Evolutionary conservation across 1,284 basidiomycete species (phyloP).

Genomic region (Mycena sp.): DNA sequence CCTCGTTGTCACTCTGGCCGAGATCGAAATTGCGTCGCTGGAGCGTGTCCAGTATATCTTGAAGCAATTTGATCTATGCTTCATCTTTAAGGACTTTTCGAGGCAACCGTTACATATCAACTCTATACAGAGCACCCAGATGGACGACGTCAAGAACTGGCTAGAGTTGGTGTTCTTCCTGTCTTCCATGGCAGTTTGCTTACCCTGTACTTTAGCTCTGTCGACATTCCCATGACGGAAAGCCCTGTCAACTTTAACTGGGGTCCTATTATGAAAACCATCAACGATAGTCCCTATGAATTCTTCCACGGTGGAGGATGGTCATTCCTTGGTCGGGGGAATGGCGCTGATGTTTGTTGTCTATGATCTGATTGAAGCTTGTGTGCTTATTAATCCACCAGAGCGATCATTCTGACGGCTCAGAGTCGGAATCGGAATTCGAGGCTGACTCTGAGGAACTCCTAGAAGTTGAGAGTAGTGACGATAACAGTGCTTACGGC

Average conservation of each 20-base stretch:
- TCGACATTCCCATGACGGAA: slow-evolving; percentile 96
- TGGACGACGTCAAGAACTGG: slow-evolving; percentile 99
- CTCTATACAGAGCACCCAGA: slow-evolving; percentile 89
- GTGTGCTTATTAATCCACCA: slow-evolving; percentile 37
- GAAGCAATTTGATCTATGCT: slow-evolving; percentile 97
- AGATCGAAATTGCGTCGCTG: slow-evolving; percentile 96
- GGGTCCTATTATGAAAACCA: slow-evolving; percentile 97
- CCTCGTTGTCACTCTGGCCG: slow-evolving; percentile 93
- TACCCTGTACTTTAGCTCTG: slow-evolving; percentile 68
- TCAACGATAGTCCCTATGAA: slow-evolving; percentile 94
- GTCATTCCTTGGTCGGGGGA: slow-evolving; percentile 89
- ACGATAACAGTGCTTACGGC: slow-evolving; percentile 62
- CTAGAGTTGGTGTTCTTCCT: slow-evolving; percentile 77
- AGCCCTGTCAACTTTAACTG: slow-evolving; percentile 98
- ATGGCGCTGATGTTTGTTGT: slow-evolving; percentile 65
- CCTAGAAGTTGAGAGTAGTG: slow-evolving; percentile 60
- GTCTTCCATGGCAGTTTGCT: slow-evolving; percentile 11
- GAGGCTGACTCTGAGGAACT: slow-evolving; percentile 70
- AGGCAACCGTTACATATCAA: slow-evolving; percentile 94
- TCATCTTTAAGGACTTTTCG: slow-evolving; percentile 97
- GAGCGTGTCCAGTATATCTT: slow-evolving; percentile 98
- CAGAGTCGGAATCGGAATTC: slow-evolving; percentile 84
- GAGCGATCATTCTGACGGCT: slow-evolving; percentile 72
- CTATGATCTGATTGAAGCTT: neutral
- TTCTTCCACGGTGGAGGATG: slow-evolving; percentile 98